phyloP scores from a whole-genome alignment of 306 rosid genomes.

The Dryas drummondii region DNA sequence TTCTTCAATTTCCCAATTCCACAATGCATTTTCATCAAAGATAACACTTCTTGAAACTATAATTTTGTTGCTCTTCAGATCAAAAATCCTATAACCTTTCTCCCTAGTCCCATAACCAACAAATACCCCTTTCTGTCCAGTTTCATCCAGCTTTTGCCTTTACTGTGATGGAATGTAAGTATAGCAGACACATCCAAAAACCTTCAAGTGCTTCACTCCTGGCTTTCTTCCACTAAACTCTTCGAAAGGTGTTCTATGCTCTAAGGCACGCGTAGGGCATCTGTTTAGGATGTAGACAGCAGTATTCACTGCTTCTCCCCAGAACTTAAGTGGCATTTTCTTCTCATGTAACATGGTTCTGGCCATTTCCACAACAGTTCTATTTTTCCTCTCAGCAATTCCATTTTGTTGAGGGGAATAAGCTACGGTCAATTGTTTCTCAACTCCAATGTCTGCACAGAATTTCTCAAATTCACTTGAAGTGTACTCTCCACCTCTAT shows the following conservation, averaged over 20 bases:
- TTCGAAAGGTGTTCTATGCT: background rate
- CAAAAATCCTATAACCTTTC: background rate
- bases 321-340: background rate
- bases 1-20: background rate
- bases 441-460: background rate
- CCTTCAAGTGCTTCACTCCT: background rate
- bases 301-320: background rate
- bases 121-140: background rate
- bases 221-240: background rate
- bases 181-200: background rate
- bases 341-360: background rate
- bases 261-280: background rate
- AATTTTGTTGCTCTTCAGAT: background rate
- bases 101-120: background rate
- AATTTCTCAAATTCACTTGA: background rate
- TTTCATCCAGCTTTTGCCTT: background rate
- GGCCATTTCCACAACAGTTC: background rate
- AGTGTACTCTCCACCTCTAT: background rate
- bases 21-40: background rate
- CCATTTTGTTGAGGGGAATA: constrained; percentile 5
- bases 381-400: background rate
- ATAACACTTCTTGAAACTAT: background rate
- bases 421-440: background rate
- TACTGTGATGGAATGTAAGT: background rate
- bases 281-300: background rate